phyloP scores from a whole-genome alignment of 139 green algal genomes.

The Desmodesmus armatus region DNA sequence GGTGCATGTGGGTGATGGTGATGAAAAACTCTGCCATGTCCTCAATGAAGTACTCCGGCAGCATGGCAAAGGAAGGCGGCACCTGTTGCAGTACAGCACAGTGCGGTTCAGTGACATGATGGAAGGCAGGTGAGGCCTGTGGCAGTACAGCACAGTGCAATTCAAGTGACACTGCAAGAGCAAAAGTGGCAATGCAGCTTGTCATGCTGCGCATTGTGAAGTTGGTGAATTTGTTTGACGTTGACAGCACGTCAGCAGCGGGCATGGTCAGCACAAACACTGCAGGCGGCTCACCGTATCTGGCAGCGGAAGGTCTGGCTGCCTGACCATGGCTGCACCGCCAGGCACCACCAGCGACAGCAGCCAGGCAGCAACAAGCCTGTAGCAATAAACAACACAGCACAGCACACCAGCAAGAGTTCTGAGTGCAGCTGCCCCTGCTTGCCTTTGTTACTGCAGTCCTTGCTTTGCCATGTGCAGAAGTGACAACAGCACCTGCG shows the following conservation, averaged over 20 bases:
- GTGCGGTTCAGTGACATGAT: no score
- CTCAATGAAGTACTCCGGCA: constrained; percentile 91
- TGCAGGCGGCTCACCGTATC: constrained; percentile 35
- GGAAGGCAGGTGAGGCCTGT: no score
- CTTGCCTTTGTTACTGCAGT: not conserved
- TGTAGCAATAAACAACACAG: constrained; percentile 47
- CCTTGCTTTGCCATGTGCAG: not conserved
- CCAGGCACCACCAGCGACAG: constrained; percentile 63
- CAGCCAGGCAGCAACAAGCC: constrained; percentile 83
- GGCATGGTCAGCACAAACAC: no score
- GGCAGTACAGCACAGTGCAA: no score
- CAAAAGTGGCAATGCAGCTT: no score
- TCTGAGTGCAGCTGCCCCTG: not conserved
- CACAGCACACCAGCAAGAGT: not conserved
- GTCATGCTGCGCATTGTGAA: no score
- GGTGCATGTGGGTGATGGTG: constrained; percentile 55
- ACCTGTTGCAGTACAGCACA: not conserved
- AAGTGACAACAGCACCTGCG: not conserved
- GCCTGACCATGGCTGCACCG: no score
- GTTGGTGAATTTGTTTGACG: no score
- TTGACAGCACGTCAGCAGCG: no score
- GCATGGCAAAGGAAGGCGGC: constrained; percentile 9
- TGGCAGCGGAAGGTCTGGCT: constrained; percentile 72
- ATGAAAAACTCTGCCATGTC: constrained; percentile 82
- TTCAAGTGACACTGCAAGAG: no score